Base-by-base conservation (phyloP, 176 grass and related monocot genomes). In the Oryza meridionalis region DNA sequence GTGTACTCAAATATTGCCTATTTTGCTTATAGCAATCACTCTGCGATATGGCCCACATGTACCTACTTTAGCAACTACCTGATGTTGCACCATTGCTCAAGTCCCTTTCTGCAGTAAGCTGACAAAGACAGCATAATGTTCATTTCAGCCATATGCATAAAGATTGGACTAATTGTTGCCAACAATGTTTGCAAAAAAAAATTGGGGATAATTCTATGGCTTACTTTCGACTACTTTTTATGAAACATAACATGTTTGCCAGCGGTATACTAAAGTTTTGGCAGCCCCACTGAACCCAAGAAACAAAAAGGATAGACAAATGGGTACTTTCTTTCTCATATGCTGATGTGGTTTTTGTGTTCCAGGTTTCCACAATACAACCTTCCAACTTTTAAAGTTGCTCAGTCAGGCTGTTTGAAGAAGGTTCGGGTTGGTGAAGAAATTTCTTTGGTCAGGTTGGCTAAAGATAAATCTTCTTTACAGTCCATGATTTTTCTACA, bases 321-420 rank as follows among this genome's bases (percentile, higher is more conserved):
- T 49, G 17, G 50, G 35, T 50, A 66, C 11, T 37, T 77, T 76
- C n/a, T 24, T 14, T 75, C 59, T 75, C 22, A 43, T 63, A 14
- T 70, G 47, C 85, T 81, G 7, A 77, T 59, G 67, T 75, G 50
- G 69, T 80, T 79, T 16, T 66, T 72, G 81, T 80, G 77, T 71
- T 86, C 63, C 84, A 99, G 96, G 96, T 99, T 94, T 91, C 96
- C 96, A 16, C 96, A 99, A 64, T 96, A 94, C 85, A 96, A 94
- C 73, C 13, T 96, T 24, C 96, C 96, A 65, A 86, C 93, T 86
- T 99, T 99, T 87, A 94, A 93, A 88, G 77, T 99, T 84, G 84
- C 83, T 59, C 83, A 67, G 9, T 89, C 91, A 31, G 86, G 84
- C 19, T 90, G 91, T 77, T 93, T 99, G 85, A 91, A 96, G 63